These are phyloP conservation scores for Chenopodium berlandieri DNA, from an alignment of 148 eudicot genomes.

Conservation along the genomic window DNA sequence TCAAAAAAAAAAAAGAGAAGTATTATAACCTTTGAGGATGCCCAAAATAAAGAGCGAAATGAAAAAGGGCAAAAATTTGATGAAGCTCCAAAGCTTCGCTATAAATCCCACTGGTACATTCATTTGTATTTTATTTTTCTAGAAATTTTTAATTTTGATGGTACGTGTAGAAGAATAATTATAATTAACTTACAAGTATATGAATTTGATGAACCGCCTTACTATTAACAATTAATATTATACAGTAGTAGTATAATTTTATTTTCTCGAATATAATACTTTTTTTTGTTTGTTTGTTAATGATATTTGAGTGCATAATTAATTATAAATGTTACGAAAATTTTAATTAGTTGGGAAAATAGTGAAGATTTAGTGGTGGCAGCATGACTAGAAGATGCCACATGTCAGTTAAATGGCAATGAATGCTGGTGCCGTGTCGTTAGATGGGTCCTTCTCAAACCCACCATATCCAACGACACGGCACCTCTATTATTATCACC, in stretches of 20 bases:
- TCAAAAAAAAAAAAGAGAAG: neutral
- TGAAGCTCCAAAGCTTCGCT: constrained; percentile 66
- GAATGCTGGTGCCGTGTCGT: neutral
- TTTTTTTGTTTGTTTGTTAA: too few relatives aligned
- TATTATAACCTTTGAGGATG: constrained; percentile 50
- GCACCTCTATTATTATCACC: too few relatives aligned
- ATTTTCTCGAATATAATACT: too few relatives aligned
- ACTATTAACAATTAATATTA: too few relatives aligned
- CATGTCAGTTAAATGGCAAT: neutral
- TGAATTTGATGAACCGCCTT: too few relatives aligned
- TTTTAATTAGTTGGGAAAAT: neutral
- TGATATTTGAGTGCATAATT: too few relatives aligned
- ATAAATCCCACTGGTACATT: constrained; percentile 71
- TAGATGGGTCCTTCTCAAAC: neutral
- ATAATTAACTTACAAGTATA: too few relatives aligned
- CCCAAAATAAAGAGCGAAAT: constrained; percentile 60
- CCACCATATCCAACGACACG: too few relatives aligned
- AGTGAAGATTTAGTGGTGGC: neutral
- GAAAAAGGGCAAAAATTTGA: constrained; percentile 73
- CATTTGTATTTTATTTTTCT: constrained; percentile 28
- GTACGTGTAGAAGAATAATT: too few relatives aligned
- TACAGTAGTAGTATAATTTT: too few relatives aligned
- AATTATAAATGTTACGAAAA: neutral
- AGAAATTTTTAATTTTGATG: neutral
- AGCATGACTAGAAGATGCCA: constrained; percentile 4